phyloP scores from a whole-genome alignment of 1,139 yeast species.

The Blastobotrys elegans region DNA sequence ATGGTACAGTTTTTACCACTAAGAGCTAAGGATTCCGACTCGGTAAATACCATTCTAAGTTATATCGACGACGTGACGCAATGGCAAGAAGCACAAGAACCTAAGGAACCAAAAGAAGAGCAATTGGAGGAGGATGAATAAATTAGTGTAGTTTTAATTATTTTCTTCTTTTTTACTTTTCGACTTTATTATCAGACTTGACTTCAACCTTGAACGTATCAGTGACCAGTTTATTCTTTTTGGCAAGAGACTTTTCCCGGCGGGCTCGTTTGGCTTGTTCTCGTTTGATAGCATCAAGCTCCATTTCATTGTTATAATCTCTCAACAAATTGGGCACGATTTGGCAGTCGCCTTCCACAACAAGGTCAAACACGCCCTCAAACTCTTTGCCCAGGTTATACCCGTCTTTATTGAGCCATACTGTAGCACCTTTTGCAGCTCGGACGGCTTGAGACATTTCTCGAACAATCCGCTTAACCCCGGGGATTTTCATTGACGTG shows the following conservation, averaged over 20 bases:
- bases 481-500: slow-evolving; percentile 81
- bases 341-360: slow-evolving; percentile 60
- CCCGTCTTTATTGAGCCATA: slow-evolving; percentile 53
- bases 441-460: slow-evolving; percentile 66
- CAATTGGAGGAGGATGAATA: slow-evolving; percentile 55
- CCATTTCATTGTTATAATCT: slow-evolving; percentile 29
- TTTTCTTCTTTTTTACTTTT: too few relatives aligned
- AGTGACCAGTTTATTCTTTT: slow-evolving; percentile 9
- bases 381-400: slow-evolving; percentile 47
- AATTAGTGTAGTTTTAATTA: too few relatives aligned
- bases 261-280: slow-evolving; percentile 18
- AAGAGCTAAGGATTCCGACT: slow-evolving; percentile 74
- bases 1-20: slow-evolving; percentile 96
- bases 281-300: slow-evolving; percentile 13
- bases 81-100: slow-evolving; percentile 96
- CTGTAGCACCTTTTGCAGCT: slow-evolving; percentile 49
- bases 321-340: slow-evolving; percentile 37
- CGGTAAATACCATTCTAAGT: slow-evolving; percentile 77
- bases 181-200: neutral
- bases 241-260: slow-evolving; percentile 7
- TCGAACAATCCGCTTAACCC: slow-evolving; percentile 70
- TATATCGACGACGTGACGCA: slow-evolving; percentile 96
- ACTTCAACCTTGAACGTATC: slow-evolving; percentile 17
- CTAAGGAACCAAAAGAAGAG: slow-evolving; percentile 89
- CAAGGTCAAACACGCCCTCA: slow-evolving; percentile 49